Conservation (phyloP, 1,139 yeast genomes). For the Geotrichum carabidarum region DNA sequence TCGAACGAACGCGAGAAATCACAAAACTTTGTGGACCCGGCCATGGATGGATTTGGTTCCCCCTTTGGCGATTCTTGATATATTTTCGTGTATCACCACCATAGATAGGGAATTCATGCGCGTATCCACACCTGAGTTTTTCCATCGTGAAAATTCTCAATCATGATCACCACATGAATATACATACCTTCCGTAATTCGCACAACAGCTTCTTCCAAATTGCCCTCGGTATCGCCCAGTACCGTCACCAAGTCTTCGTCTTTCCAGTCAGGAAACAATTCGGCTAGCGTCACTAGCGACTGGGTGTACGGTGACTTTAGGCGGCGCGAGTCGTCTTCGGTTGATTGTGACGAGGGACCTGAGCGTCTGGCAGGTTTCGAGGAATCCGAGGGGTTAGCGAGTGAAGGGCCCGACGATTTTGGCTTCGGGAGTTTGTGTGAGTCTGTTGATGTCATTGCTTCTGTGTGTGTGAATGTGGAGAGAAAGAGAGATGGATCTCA, state of each 20-base stretch:
- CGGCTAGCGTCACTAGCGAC: conserved; percentile 59
- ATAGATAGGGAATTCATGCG: not conserved
- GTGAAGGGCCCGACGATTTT: conserved; percentile 6
- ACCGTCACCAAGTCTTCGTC: conserved; percentile 73
- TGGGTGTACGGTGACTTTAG: conserved; percentile 31
- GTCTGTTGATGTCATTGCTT: conserved; percentile 9
- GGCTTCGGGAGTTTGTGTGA: conserved; percentile 14
- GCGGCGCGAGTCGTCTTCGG: conserved; percentile 41
- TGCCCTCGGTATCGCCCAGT: conserved; percentile 65
- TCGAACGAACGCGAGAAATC: too few species aligned
- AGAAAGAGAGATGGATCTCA: not conserved
- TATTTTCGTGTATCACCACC: too few species aligned
- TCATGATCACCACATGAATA: not conserved
- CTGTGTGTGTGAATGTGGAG: not conserved
- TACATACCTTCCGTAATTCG: conserved; percentile 70
- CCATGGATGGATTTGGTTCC: too few species aligned
- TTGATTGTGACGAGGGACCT: conserved; percentile 13
- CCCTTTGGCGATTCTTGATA: too few species aligned
- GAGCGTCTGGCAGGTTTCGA: conserved; percentile 13
- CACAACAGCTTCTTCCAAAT: conserved; percentile 73
- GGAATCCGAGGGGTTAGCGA: conserved; percentile 3
- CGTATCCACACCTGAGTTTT: too few species aligned
- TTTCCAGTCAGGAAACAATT: conserved; percentile 94
- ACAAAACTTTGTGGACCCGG: too few species aligned
- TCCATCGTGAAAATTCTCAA: not conserved